Percentiles rank a stretch among this genome's conserved stretches.
Evolutionary conservation across 768 basidiomycete species (phyloP).

Genomic region (Auriscalpium orientale): DNA sequence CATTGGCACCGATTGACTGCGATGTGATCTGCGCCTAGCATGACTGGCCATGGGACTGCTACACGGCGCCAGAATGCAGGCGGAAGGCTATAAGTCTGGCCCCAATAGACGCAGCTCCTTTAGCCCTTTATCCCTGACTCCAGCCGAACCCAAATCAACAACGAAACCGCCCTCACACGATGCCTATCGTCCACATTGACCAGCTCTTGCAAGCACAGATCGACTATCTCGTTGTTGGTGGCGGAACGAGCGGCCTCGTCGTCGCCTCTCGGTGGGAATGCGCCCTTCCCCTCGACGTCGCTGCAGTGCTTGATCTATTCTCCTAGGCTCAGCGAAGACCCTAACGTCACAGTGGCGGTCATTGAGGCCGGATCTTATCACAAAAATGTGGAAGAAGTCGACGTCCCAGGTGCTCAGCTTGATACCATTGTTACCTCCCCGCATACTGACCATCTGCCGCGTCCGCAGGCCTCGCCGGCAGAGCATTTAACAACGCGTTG

Average conservation of each 20-base stretch:
- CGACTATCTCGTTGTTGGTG: not conserved
- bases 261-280: not conserved
- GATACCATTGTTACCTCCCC: not conserved
- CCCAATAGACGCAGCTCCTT: too few relatives aligned
- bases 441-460: not conserved
- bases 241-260: not conserved
- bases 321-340: not conserved
- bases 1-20: too few relatives aligned
- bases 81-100: too few relatives aligned
- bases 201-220: not conserved
- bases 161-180: not conserved
- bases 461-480: not conserved
- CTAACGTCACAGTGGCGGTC: not conserved
- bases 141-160: too few relatives aligned
- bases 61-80: too few relatives aligned
- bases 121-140: too few relatives aligned
- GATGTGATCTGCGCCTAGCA: too few relatives aligned
- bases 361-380: not conserved
- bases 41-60: too few relatives aligned
- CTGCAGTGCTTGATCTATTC: not conserved
- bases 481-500: not conserved
- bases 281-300: too few relatives aligned
- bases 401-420: not conserved
- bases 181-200: not conserved
- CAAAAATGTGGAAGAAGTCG: not conserved